phyloP scores from a whole-genome alignment of 2,329 filamentous ascomycete genomes.

The Allantophomopsis cytisporea region DNA sequence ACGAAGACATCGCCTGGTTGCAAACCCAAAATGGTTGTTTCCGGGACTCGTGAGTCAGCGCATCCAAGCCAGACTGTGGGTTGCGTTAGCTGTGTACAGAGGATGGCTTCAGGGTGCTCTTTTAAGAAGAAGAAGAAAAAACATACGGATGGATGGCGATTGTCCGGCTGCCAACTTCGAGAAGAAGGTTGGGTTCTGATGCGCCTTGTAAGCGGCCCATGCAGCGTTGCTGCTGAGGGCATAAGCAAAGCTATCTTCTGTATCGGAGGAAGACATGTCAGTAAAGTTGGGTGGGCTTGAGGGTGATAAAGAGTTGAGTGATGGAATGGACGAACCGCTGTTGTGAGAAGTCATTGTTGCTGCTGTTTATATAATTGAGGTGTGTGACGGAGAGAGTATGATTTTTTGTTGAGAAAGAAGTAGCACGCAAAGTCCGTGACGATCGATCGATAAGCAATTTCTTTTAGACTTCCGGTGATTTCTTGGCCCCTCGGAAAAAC shows the following conservation, averaged over 20 bases:
- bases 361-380: too few relatives aligned
- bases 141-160: slow-evolving; percentile 44
- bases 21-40: slow-evolving; percentile 67
- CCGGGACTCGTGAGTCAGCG: slow-evolving; percentile 73
- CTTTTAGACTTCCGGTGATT: too few relatives aligned
- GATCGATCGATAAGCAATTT: too few relatives aligned
- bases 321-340: too few relatives aligned
- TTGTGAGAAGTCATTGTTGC: too few relatives aligned
- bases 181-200: slow-evolving; percentile 60
- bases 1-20: slow-evolving; percentile 78
- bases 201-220: slow-evolving; percentile 52
- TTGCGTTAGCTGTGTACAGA: slow-evolving; percentile 1
- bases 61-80: slow-evolving; percentile 67
- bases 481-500: too few relatives aligned
- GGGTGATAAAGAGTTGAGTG: too few relatives aligned
- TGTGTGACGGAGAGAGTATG: too few relatives aligned
- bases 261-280: not conserved
- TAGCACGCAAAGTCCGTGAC: too few relatives aligned
- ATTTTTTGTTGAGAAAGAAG: too few relatives aligned
- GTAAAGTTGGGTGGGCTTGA: too few relatives aligned
- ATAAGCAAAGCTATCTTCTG: slow-evolving; percentile 44
- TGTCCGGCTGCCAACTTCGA: slow-evolving; percentile 53
- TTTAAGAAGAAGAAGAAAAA: not conserved
- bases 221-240: slow-evolving; percentile 55
- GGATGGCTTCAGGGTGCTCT: not conserved